Percentiles rank a stretch among this genome's conserved stretches.
These are phyloP conservation scores for Sporothrix pallida DNA, from an alignment of 2,329 filamentous ascomycete species.

Conservation along the genomic window DNA sequence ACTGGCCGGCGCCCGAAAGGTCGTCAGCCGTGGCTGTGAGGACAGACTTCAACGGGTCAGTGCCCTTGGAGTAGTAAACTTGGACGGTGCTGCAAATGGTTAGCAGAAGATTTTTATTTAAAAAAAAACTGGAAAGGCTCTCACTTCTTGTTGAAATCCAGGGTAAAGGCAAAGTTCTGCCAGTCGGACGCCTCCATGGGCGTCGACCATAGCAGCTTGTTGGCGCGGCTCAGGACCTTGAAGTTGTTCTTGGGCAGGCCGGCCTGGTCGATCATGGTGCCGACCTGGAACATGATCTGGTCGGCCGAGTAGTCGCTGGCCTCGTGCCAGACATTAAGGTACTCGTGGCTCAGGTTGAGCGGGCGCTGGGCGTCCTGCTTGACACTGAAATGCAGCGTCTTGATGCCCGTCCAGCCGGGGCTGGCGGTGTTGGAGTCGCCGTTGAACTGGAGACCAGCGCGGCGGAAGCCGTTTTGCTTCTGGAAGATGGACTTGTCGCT, in stretches of 20 bases:
- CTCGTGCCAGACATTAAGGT: conserved; percentile 49
- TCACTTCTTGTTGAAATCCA: conserved; percentile 62
- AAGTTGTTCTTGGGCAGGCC: conserved; percentile 48
- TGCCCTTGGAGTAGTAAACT: conserved; percentile 61
- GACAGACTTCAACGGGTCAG: conserved; percentile 54
- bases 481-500: conserved; percentile 54
- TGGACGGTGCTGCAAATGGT: conserved; percentile 55
- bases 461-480: conserved; percentile 53
- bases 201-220: conserved; percentile 50
- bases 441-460: conserved; percentile 52
- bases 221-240: conserved; percentile 50
- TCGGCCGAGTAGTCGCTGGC: conserved; percentile 47
- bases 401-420: conserved; percentile 45
- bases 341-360: conserved; percentile 49
- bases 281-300: conserved; percentile 49
- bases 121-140: conserved; percentile 36
- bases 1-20: conserved; percentile 59
- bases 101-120: neutral
- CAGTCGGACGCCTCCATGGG: conserved; percentile 54
- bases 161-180: conserved; percentile 66
- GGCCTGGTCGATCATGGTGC: conserved; percentile 46
- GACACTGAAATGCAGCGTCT: conserved; percentile 48
- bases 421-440: conserved; percentile 50
- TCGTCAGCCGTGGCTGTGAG: conserved; percentile 55
- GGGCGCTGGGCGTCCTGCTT: conserved; percentile 44